These are phyloP conservation scores for Neocatenulostroma microsporum DNA, from an alignment of 2,329 filamentous ascomycete genomes.

Conservation along the genomic window DNA sequence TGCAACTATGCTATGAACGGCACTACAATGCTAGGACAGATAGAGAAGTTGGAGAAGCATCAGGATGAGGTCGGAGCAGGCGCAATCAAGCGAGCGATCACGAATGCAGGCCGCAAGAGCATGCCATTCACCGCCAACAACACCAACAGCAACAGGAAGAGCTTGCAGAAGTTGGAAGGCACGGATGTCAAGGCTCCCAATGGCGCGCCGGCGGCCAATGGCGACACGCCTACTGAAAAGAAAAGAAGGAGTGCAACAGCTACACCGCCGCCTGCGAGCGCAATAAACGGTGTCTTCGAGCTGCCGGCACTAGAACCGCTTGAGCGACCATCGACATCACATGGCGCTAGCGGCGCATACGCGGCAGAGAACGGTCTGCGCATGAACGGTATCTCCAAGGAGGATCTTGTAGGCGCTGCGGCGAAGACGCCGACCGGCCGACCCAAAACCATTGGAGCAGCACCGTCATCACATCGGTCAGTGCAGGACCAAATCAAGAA, in stretches of 20 bases:
- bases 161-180: slow-evolving; percentile 16
- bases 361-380: slow-evolving; percentile 23
- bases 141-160: slow-evolving; percentile 19
- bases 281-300: slow-evolving; percentile 20
- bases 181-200: slow-evolving; percentile 13
- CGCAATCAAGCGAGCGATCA: slow-evolving; percentile 34
- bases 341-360: slow-evolving; percentile 15
- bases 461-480: slow-evolving; percentile 1
- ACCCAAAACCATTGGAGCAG: slow-evolving; percentile 21
- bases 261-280: slow-evolving; percentile 5
- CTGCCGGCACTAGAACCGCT: slow-evolving; percentile 14
- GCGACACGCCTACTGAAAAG: background rate
- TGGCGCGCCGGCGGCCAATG: too few species aligned
- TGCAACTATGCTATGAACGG: slow-evolving; percentile 65
- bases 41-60: slow-evolving; percentile 50
- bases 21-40: slow-evolving; percentile 60
- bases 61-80: slow-evolving; percentile 32
- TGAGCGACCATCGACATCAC: slow-evolving; percentile 20
- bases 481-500: slow-evolving; percentile 4
- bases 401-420: slow-evolving; percentile 12
- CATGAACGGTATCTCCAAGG: slow-evolving; percentile 25
- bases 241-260: slow-evolving; percentile 6
- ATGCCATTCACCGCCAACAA: too few species aligned
- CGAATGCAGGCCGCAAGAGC: slow-evolving; percentile 20
- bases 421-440: slow-evolving; percentile 15